Evolutionary conservation across 225 moss, liverwort and hornwort species (phyloP).

Genomic region (Sphagnum tenellum): DNA sequence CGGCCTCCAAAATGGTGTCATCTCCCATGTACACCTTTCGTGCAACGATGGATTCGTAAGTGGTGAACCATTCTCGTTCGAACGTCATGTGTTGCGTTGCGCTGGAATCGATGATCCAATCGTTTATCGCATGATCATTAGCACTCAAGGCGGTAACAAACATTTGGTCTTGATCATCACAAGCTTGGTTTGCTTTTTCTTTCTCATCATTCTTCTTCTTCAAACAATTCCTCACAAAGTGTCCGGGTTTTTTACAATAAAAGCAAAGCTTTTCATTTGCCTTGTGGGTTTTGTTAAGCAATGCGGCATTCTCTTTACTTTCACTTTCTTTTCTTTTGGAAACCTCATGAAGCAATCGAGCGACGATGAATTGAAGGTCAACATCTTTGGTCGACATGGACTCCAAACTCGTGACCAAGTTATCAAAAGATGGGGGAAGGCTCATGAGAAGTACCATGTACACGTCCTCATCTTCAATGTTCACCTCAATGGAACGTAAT

Average conservation of each 20-base stretch:
- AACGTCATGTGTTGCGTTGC: background rate
- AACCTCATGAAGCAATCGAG: background rate
- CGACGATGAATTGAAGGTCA: no score
- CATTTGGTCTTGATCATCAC: background rate
- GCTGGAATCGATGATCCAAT: background rate
- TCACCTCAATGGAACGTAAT: no score
- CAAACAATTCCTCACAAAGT: background rate
- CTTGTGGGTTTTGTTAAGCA: background rate
- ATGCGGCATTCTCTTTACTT: background rate
- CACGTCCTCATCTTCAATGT: no score
- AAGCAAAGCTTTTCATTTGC: conserved; percentile 1
- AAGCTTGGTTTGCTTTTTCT: background rate
- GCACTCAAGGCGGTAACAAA: background rate
- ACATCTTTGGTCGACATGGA: no score
- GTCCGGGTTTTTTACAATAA: background rate
- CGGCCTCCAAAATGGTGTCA: no score
- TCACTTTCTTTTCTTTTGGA: background rate
- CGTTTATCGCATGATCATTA: background rate
- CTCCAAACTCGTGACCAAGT: no score
- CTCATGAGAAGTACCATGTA: no score
- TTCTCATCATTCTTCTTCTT: background rate
- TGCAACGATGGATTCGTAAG: background rate
- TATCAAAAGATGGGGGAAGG: no score
- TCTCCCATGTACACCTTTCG: no score
- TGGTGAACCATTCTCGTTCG: background rate